Evolutionary conservation across 2,329 filamentous ascomycete genomes (phyloP), one percentile per base, ranked within the genome.

Genomic region (Pseudogymnoascus sp.): DNA sequence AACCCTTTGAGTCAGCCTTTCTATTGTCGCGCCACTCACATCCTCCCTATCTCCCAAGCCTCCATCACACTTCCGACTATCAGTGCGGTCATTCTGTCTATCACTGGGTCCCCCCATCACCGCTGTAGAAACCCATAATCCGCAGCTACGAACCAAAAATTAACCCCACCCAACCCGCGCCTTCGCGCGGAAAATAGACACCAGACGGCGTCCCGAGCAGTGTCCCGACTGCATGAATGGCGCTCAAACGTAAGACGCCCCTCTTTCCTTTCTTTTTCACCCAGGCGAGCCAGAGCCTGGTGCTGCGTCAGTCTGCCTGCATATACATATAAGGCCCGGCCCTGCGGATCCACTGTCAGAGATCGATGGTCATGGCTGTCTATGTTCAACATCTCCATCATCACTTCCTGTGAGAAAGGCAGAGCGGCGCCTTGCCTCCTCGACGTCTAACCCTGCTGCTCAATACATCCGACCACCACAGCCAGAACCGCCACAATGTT

Each of bases 321-420:
- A 50, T 50, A 25, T 50, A 50, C 44, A 50, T 50, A 50, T 50
- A 50, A 50, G 44, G 28, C 44, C 21, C 44, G 10, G 44, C 44
- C 12, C 21, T 50, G 44, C 44, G 21, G 44, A n/a, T 50, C 44
- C 21, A 50, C 44, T 50, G 44, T 50, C 44, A 28, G 44, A 50
- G 12, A 50, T n/a, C 21, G 21, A 50, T 50, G 21, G 44, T 50
- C 44, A 50, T 50, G 44, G 44, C 44, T 50, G 44, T 50, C 44
- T 50, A 50, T 50, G 44, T 50, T 50, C 44, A 50, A 50, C 44
- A 50, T 50, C 44, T 50, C 44, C 44, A 50, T 50, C 44, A 50
- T 50, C 44, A 50, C 44, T 50, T 25, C 44, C 44, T 50, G 44
- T 50, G 44, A 50, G 44, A 50, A 50, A 50, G 44, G 44, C 44